Evolutionary conservation across 1,284 basidiomycete genomes (phyloP).

Genomic region (Amylostereum areolatum): DNA sequence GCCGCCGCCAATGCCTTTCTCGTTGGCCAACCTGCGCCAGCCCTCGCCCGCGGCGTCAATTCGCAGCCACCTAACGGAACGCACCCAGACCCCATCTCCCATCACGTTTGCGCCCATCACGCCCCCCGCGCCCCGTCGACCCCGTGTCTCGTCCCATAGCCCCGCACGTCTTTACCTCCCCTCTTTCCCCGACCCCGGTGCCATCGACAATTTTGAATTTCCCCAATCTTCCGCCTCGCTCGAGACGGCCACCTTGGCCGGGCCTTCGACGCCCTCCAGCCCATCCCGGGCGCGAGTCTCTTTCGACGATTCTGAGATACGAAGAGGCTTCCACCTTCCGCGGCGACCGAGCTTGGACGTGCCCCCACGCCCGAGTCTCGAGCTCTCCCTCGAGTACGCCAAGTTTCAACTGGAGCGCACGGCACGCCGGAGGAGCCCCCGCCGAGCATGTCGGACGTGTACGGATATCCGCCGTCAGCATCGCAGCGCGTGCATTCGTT

Average conservation of each 20-base stretch:
- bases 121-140: background rate
- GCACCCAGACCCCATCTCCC: constrained; percentile 9
- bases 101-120: constrained; percentile 10
- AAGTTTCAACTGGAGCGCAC: constrained; percentile 2
- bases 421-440: background rate
- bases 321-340: constrained; percentile 11
- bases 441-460: background rate
- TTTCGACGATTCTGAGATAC: constrained; percentile 3
- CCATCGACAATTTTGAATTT: background rate
- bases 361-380: constrained; percentile 8
- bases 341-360: background rate
- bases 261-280: background rate
- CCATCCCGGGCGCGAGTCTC: constrained; percentile 9
- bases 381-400: constrained; percentile 11
- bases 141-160: background rate
- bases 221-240: background rate
- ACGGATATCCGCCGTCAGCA: background rate
- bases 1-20: constrained; percentile 1
- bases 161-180: background rate
- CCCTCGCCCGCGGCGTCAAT: constrained; percentile 1
- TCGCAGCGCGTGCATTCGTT: background rate
- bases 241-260: background rate
- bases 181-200: constrained; percentile 1
- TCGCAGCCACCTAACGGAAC: background rate
- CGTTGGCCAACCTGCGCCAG: background rate